phyloP scores from a whole-genome alignment of 352 stramenopile genomes.

The Phytophthora tubulina region DNA sequence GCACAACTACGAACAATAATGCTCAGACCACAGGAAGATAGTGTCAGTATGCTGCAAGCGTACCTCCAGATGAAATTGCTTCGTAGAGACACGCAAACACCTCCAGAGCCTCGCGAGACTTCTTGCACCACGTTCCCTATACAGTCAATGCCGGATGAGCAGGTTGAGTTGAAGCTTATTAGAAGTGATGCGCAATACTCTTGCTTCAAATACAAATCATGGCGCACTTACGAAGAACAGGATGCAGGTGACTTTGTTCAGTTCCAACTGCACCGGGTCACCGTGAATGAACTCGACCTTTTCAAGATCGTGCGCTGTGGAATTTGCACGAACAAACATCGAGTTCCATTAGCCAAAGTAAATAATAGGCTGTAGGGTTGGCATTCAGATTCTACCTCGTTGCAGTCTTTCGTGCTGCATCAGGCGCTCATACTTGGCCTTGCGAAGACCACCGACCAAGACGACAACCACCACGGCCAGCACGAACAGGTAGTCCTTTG shows the following conservation, averaged over 20 bases:
- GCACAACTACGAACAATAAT: constrained; percentile 44
- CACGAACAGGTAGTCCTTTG: constrained; percentile 76
- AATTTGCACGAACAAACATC: neutral
- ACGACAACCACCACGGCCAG: constrained; percentile 60
- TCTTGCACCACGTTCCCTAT: constrained; percentile 73
- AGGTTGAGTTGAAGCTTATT: neutral
- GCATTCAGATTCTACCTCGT: constrained; percentile 7
- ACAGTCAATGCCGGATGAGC: neutral
- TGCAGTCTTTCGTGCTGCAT: constrained; percentile 38
- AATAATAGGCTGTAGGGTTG: neutral
- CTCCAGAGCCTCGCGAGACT: constrained; percentile 61
- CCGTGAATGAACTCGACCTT: constrained; percentile 72
- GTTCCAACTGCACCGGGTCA: constrained; percentile 50
- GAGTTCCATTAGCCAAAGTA: neutral
- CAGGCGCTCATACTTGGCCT: constrained; percentile 64
- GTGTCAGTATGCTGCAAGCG: neutral
- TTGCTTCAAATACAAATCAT: neutral
- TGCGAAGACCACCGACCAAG: constrained; percentile 62
- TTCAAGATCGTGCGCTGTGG: constrained; percentile 49
- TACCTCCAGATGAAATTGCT: constrained; percentile 47
- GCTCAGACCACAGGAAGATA: constrained; percentile 14
- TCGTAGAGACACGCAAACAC: constrained; percentile 57
- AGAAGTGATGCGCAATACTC: constrained; percentile 11
- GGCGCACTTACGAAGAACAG: constrained; percentile 77
- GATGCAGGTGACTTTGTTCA: constrained; percentile 74